Conservation (phyloP, 2,329 filamentous ascomycete species). For the Pseudogymnoascus sp. region DNA sequence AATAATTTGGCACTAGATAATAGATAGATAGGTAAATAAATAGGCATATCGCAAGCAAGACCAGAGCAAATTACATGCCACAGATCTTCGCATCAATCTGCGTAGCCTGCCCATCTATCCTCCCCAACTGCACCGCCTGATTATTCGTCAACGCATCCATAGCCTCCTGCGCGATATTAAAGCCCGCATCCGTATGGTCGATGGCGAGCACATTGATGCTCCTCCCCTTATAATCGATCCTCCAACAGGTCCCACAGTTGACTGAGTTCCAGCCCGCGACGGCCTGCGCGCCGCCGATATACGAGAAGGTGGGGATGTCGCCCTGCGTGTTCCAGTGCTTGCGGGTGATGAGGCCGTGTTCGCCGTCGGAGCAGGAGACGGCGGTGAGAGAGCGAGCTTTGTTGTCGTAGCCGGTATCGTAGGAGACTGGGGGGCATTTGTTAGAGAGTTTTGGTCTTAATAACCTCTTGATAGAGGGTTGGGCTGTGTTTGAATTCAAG, state of each 20-base stretch:
- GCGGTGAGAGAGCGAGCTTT: conserved; percentile 42
- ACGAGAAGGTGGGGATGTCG: conserved; percentile 42
- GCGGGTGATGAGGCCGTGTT: conserved; percentile 56
- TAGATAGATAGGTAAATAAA: no score
- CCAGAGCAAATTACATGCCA: conserved; percentile 16
- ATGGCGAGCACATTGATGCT: conserved; percentile 49
- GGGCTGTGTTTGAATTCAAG: not conserved
- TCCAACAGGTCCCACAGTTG: conserved; percentile 54
- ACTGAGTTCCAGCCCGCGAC: conserved; percentile 46
- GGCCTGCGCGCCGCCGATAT: conserved; percentile 46
- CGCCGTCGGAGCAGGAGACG: conserved; percentile 60
- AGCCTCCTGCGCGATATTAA: conserved; percentile 50
- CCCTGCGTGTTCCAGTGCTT: conserved; percentile 50
- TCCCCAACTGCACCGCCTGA: conserved; percentile 42
- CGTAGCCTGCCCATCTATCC: conserved; percentile 41
- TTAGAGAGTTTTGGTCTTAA: not conserved
- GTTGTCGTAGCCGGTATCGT: conserved; percentile 64
- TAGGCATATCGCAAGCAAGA: no score
- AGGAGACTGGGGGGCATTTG: conserved; percentile 45
- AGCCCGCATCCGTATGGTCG: conserved; percentile 42
- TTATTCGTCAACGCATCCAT: conserved; percentile 48
- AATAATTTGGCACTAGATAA: no score
- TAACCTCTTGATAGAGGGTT: not conserved
- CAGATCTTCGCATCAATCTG: conserved; percentile 40
- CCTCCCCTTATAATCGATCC: conserved; percentile 42